These are phyloP conservation scores for Hamigera avellanea DNA, from an alignment of 495 filamentous ascomycete species.

Conservation along the genomic window DNA sequence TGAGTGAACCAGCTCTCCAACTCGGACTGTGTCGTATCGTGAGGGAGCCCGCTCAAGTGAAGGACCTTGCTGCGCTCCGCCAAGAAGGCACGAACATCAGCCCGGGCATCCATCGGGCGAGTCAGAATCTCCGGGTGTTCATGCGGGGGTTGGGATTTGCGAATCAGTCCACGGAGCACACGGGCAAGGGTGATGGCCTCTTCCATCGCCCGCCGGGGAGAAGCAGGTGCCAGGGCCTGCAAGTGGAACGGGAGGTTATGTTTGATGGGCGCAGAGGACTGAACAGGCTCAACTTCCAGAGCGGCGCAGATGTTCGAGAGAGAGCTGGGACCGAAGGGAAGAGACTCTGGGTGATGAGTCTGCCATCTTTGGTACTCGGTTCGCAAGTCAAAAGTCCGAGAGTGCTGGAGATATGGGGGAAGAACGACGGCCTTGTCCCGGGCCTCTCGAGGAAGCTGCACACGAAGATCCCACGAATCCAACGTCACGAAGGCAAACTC, in stretches of 20 bases:
- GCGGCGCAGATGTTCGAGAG: conserved; percentile 96
- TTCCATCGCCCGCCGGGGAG: conserved; percentile 95
- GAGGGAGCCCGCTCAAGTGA: conserved; percentile 91
- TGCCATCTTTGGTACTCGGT: conserved; percentile 98
- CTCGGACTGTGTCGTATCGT: conserved; percentile 97
- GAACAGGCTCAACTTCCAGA: conserved; percentile 92
- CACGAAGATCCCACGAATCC: conserved; percentile 96
- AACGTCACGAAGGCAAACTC: conserved; percentile 97
- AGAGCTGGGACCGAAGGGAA: conserved; percentile 91
- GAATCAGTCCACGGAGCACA: conserved; percentile 80
- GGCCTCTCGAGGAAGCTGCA: conserved; percentile 93
- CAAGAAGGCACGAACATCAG: conserved; percentile 93
- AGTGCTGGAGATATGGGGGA: conserved; percentile 95
- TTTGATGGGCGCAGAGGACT: conserved; percentile 94
- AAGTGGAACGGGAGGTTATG: conserved; percentile 97
- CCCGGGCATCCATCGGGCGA: conserved; percentile 90
- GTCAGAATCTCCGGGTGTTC: conserved; percentile 91
- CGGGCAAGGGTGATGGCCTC: conserved; percentile 89
- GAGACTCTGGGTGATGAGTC: conserved; percentile 90
- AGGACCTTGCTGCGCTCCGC: conserved; percentile 93
- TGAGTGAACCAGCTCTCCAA: conserved; percentile 99
- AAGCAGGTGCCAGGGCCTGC: conserved; percentile 90
- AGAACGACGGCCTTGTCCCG: conserved; percentile 95
- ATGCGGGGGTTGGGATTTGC: conserved; percentile 87
- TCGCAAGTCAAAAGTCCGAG: conserved; percentile 88